A percentile compares a stretch with the other conserved stretches of the same genome.
Evolutionary conservation across 1,284 basidiomycete genomes (phyloP).

Genomic region (Ganoderma meredithae): DNA sequence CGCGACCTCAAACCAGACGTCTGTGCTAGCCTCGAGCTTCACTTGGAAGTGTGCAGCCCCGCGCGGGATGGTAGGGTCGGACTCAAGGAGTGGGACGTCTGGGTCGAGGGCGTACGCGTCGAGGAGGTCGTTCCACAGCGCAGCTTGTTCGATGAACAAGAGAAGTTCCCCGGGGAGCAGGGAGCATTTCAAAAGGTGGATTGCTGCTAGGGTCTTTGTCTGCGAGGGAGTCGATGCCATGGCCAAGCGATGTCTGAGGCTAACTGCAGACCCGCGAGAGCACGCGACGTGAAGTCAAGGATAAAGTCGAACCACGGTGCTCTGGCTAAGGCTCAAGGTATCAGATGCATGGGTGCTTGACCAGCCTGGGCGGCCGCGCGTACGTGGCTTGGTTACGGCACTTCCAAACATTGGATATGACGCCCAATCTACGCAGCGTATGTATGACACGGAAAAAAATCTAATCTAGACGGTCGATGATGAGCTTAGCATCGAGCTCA

Average conservation of each 20-base stretch:
- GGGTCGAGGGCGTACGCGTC: constrained; percentile 35
- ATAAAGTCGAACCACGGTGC: no score
- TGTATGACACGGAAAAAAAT: no score
- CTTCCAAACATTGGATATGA: no score
- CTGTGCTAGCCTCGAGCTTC: constrained; percentile 40
- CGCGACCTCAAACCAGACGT: constrained; percentile 52
- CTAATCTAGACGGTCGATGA: no score
- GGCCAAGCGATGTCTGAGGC: not conserved
- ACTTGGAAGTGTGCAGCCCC: constrained; percentile 48
- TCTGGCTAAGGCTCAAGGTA: no score
- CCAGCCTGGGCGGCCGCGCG: not conserved
- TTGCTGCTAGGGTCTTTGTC: constrained; percentile 49
- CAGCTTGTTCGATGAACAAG: constrained; percentile 46
- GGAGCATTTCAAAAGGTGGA: constrained; percentile 62
- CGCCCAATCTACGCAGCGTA: no score
- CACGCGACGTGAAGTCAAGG: not conserved
- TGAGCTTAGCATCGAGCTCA: no score
- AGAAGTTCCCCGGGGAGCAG: constrained; percentile 67
- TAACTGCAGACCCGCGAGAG: not conserved
- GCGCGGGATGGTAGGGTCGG: not conserved
- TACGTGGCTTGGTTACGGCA: no score
- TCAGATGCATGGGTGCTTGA: no score
- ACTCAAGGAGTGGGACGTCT: constrained; percentile 2
- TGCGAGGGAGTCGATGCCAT: not conserved
- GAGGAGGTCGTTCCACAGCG: constrained; percentile 48